A percentile compares a stretch with the other conserved stretches of the same genome.
phyloP scores from a whole-genome alignment of 2,329 filamentous ascomycete genomes.

The Colletotrichum sp. region DNA sequence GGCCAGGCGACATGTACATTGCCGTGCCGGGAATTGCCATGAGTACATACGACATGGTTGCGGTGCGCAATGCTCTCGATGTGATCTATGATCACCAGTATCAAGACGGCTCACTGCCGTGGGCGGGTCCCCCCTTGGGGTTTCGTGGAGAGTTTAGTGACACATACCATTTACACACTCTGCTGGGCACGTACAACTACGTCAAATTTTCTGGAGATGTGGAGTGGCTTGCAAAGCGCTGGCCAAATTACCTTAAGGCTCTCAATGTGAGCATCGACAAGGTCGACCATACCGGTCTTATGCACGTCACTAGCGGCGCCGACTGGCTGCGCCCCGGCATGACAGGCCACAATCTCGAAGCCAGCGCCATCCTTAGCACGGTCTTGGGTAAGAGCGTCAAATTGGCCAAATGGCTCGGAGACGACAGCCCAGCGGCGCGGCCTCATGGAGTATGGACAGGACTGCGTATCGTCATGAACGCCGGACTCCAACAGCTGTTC shows the following conservation, averaged over 20 bases:
- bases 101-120: slow-evolving; percentile 51
- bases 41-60: slow-evolving; percentile 30
- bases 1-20: slow-evolving; percentile 64
- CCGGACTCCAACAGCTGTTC: slow-evolving; percentile 26
- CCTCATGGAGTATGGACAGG: slow-evolving; percentile 20
- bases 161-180: slow-evolving; percentile 63
- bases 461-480: slow-evolving; percentile 19
- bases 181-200: slow-evolving; percentile 56
- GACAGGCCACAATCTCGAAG: slow-evolving; percentile 56
- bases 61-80: slow-evolving; percentile 51
- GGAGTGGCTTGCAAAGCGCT: slow-evolving; percentile 44
- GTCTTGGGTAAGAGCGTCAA: slow-evolving; percentile 52
- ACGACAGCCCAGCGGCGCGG: slow-evolving; percentile 24
- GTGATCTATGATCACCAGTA: slow-evolving; percentile 43
- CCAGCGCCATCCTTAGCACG: slow-evolving; percentile 57
- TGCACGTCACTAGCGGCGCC: slow-evolving; percentile 52
- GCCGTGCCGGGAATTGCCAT: slow-evolving; percentile 19
- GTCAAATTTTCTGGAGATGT: slow-evolving; percentile 51
- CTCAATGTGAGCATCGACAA: slow-evolving; percentile 36
- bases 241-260: slow-evolving; percentile 46
- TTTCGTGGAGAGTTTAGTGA: slow-evolving; percentile 43
- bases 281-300: slow-evolving; percentile 41
- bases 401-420: slow-evolving; percentile 49
- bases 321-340: slow-evolving; percentile 59
- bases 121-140: slow-evolving; percentile 50